Evolutionary conservation across 805 yeast species (phyloP), one percentile per base, ranked within the genome.

Genomic region (Candida manassasensis): DNA sequence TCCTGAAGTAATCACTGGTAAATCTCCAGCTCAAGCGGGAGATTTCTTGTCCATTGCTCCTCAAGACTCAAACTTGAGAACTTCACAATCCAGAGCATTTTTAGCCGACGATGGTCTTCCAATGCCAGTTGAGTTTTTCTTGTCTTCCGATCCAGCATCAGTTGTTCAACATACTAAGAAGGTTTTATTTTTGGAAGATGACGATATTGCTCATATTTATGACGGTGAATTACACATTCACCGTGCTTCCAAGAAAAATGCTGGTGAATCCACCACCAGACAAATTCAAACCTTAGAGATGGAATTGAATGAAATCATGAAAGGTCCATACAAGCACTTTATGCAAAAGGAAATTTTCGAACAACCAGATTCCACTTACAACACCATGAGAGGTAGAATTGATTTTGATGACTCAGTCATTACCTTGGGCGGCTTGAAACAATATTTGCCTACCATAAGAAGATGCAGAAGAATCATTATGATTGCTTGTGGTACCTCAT

Each of bases 401-500:
- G 97, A 93, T 63, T 93, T 93, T 55, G 88, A 80, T 29, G 80
- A 81, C 58, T 72, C 73, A 50, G 69, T 66, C 28, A 83, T 93
- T 48, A 84, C 76, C 47, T 73, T 93, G 42, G 98, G 98, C 55
- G 99, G 99, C 27, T 73, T 93, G 53, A 78, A 83, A 49, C 73
- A 83, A 11, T 85, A 81, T 75, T 70, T 93, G 44, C 79, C 93
- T 19, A 84, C 93, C 30, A 85, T 93, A 44, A 79, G 97, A 67
- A 79, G 96, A 55, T 88, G 96, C 50, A 80, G 97, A 67, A 79
- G 98, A 64, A 75, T 93, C 52, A 85, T 89, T 41, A 93, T 93
- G 97, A 85, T 93, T 67, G 99, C 98, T 2, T 93, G 99, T 69
- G 99, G 99, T 69, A 93, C 99, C 5, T 93, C 98, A 0, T 93